Base-by-base conservation (phyloP, 805 yeast genomes). In the Candida ficus region DNA sequence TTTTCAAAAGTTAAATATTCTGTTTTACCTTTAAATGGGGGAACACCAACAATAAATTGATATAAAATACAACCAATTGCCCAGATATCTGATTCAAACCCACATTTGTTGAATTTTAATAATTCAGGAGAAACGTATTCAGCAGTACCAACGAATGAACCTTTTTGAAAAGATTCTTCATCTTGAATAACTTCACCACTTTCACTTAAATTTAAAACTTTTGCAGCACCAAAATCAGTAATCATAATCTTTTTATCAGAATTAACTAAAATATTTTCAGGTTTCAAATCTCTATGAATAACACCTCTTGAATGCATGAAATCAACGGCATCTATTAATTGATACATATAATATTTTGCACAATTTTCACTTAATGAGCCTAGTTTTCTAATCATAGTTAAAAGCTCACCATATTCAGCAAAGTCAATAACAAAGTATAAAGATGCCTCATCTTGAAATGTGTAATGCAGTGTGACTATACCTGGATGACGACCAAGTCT, bases 191-290 rank as follows among this genome's bases (percentile, higher is more conserved):
- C 49, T 16, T 46, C 45, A 17, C 61, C 64, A 21, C 51, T 56
- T 8, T 46, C 54, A 35, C 47, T 47, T 22, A 56, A 38, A 23
- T 75, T 76, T 13, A 86, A 64, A 5, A 87, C 67, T 58, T 86
- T 88, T 1, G 98, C 99, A n/a, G 98, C 95, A 10, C 99, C 99
- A 62, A 93, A 93, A 63, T 93, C 99, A 2, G 98, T 93, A 42
- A 93, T 81, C 75, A 90, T 88, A 44, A 93, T 65, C 53, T 86
- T 81, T 76, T 90, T 87, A 41, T 87, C 93, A 45, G 78, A 78
- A 55, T 85, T 91, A 35, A 93, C 74, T 50, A 91, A 61, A 36
- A 91, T 84, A 57, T 91, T 91, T 54, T 91, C 99, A 0, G 99
- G 99, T 61, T 91, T 91, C 54, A 93, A 66, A 63, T 93, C 99